Evolutionary conservation across 306 rosid species (phyloP), one percentile per base, ranked within the genome.

Genomic region (Medicago truncatula): DNA sequence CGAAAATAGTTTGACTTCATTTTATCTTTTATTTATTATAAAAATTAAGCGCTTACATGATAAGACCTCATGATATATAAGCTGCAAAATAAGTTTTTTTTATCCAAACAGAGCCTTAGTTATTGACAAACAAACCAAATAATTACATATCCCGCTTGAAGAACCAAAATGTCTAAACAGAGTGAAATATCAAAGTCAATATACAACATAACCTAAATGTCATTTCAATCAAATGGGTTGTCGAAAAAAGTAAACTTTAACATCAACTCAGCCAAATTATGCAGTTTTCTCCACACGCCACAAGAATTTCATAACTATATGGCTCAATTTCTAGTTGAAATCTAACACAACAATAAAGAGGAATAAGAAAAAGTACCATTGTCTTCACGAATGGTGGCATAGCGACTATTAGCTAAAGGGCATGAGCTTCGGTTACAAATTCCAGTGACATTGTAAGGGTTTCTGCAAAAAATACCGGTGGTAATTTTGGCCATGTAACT

Each of bases 371-470:
- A 59, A 70, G 39, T 89, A 89, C 97, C 98, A n/a, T 90, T 89
- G 14, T 89, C 88, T 2, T 92, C 97, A 21, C 97, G 87, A 80
- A 95, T 95, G 67, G 98, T 95, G 59, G 97, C 92, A 67, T 92
- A 95, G 61, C 98, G 97, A 90, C 97, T 92, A 77, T 92, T 92
- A 76, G 97, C 97, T 34, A 92, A 81, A 59, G 97, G 97, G 62
- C 96, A 92, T 3, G 97, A 95, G 78, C 98, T 95, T 59, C 97
- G 93, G 69, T 95, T 95, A 31, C 98, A 95, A 63, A 90, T 66
- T 73, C 98, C 98, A 12, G 98, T 94, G 8, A 88, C 86, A 56
- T 92, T 94, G 66, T 94, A 94, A 4, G 90, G 96, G 79, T 95
- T 95, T 85, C 96, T 81, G 76, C 97, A 95, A 80, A 92, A 92